Percentiles rank a stretch among this genome's conserved stretches.
phyloP scores from a whole-genome alignment of 116 monocot genomes.

The Iris pallida region DNA sequence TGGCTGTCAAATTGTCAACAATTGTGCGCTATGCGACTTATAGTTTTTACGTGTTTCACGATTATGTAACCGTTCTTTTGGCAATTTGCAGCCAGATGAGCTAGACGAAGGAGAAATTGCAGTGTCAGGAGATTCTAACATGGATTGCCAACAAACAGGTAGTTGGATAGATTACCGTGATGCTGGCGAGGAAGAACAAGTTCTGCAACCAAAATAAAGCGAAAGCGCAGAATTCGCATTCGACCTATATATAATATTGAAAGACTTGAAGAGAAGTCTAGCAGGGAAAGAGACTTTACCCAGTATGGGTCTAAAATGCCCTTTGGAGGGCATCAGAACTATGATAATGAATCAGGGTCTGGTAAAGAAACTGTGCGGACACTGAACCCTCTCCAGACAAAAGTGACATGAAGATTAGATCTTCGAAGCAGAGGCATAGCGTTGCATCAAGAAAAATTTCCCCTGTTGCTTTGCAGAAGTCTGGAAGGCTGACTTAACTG shows the following conservation, averaged over 20 bases:
- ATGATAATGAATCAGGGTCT: slow-evolving; percentile 17
- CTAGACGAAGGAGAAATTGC: slow-evolving; percentile 90
- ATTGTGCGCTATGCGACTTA: background rate
- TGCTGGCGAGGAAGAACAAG: slow-evolving; percentile 71
- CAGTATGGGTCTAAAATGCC: slow-evolving; percentile 18
- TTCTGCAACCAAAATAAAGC: slow-evolving; percentile 73
- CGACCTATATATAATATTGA: slow-evolving; percentile 57
- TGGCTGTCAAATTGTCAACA: too few species aligned
- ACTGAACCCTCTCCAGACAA: slow-evolving; percentile 26
- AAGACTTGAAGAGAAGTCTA: slow-evolving; percentile 47
- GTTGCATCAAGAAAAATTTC: slow-evolving; percentile 48
- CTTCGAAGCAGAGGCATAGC: slow-evolving; percentile 39
- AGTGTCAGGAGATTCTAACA: slow-evolving; percentile 65
- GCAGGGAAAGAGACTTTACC: slow-evolving; percentile 18
- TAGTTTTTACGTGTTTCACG: background rate
- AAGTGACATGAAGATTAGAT: slow-evolving; percentile 15
- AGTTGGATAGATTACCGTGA: slow-evolving; percentile 68
- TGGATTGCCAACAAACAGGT: slow-evolving; percentile 57
- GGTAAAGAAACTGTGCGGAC: slow-evolving; percentile 26
- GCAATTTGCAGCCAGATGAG: slow-evolving; percentile 53
- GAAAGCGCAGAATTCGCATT: slow-evolving; percentile 75
- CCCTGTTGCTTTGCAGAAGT: slow-evolving; percentile 18
- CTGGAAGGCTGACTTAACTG: slow-evolving; percentile 29
- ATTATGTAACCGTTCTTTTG: slow-evolving; percentile 1
- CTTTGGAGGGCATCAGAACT: slow-evolving; percentile 27